Evolutionary conservation across 2,329 filamentous ascomycete genomes (phyloP), one percentile per base, ranked within the genome.

Genomic region (Penicillium verrucosum): DNA sequence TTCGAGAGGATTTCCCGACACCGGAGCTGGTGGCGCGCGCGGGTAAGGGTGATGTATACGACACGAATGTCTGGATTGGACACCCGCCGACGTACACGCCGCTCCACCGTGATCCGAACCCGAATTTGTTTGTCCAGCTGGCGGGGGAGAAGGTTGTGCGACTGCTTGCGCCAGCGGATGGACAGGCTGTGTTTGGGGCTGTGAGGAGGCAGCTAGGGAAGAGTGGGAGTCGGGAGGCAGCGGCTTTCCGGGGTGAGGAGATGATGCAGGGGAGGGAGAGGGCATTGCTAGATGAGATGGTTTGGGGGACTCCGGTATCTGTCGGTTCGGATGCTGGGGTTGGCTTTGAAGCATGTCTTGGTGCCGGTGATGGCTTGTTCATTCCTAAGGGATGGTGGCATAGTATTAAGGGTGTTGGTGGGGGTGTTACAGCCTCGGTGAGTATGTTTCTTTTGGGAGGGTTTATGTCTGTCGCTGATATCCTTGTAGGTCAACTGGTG

Each of bases 341-440:
- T 21, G 63, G 76, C 65, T 63, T 72, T 60, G 83, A 90, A 67
- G 83, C 81, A 1, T 70, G 75, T 5, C 69, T 97, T 14, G 72
- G 76, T 0, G 78, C 83, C 4, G 89, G 88, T 0, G 89, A 94
- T 74, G 85, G 82, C 0, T 68, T 95, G 9, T 94, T 90, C 70
- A 90, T 95, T 37, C 91, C 90, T 0, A 83, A 85, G 58, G 89
- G 89, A 1, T 94, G 90, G 89, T 95, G 90, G 90, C 90, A 95
- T 80, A 90, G 88, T 69, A 84, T 95, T 53, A 86, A 82, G 68
- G 89, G 89, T 38, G 66, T 81, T 44, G 85, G 83, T 1, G 65
- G 77, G 53, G 78, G 81, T 23, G 79, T 85, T 50, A 86, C 81
- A 52, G 84, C 80, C 59, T 85, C 83, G 55, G 83, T 85, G 64